Evolutionary conservation across 2,329 filamentous ascomycete species (phyloP).

Genomic region (Pyricularia pennisetigena): DNA sequence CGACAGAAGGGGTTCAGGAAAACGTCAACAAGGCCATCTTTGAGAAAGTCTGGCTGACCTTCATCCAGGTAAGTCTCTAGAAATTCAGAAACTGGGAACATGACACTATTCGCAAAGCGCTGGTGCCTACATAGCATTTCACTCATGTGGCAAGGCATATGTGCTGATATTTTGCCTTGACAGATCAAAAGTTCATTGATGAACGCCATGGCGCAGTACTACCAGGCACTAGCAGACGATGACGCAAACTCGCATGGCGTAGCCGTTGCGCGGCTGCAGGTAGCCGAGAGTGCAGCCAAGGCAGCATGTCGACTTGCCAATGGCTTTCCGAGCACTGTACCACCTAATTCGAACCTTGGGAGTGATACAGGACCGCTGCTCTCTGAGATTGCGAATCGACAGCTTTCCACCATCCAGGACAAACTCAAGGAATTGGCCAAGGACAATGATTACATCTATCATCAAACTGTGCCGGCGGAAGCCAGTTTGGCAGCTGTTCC

Average conservation of each 20-base stretch:
- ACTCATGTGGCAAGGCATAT: not conserved
- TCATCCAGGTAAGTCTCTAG: conserved; percentile 57
- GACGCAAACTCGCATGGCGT: conserved; percentile 81
- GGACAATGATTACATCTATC: conserved; percentile 98
- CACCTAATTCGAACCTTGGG: conserved; percentile 72
- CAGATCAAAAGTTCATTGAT: conserved; percentile 70
- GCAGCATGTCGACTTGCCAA: conserved; percentile 70
- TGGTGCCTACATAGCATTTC: not conserved
- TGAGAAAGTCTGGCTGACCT: conserved; percentile 83
- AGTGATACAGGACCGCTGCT: conserved; percentile 68
- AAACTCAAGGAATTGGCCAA: conserved; percentile 68
- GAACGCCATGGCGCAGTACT: conserved; percentile 82
- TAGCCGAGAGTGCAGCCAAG: conserved; percentile 68
- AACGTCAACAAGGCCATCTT: conserved; percentile 88
- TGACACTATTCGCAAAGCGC: not conserved
- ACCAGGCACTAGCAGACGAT: conserved; percentile 83
- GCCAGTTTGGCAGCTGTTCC: conserved; percentile 71
- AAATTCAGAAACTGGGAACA: not conserved
- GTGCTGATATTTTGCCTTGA: conserved; percentile 11
- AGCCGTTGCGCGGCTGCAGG: conserved; percentile 72
- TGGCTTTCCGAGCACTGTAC: conserved; percentile 70
- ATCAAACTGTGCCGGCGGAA: conserved; percentile 81
- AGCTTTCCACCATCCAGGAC: conserved; percentile 70
- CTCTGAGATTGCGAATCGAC: conserved; percentile 74
- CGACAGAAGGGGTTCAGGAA: conserved; percentile 81